Conservation (phyloP, 345 rosid genomes). For the Viola odorata region DNA sequence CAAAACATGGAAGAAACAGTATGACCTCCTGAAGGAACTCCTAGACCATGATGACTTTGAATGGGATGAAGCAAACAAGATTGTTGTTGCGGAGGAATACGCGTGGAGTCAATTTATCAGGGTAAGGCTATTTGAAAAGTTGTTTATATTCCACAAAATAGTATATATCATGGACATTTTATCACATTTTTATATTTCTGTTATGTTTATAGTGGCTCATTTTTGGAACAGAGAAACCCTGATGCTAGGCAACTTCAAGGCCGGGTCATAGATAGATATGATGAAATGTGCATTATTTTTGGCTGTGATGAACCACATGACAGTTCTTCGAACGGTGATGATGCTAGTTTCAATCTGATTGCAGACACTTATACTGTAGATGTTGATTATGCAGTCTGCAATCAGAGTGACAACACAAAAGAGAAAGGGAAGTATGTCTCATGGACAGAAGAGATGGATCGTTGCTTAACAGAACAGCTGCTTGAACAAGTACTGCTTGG, state of each 20-base stretch:
- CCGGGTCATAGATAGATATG: constrained; percentile 9
- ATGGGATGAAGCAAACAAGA: neutral
- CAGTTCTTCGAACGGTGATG: constrained; percentile 5
- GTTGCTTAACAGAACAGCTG: neutral
- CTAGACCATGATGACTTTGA: constrained; percentile 11
- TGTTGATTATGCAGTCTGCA: neutral
- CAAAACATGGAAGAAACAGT: constrained; percentile 19
- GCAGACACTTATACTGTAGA: neutral
- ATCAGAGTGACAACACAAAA: neutral
- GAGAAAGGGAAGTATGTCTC: constrained; percentile 9
- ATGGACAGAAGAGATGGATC: constrained; percentile 4
- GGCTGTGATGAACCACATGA: constrained; percentile 11
- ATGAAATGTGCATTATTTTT: constrained; percentile 10
- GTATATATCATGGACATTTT: neutral
- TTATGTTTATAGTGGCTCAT: too few species aligned
- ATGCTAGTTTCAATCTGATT: constrained; percentile 5
- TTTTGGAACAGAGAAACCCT: neutral
- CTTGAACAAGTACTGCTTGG: constrained; percentile 5
- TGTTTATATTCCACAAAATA: neutral
- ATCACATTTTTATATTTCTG: neutral
- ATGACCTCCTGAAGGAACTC: constrained; percentile 9
- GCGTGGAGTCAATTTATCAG: constrained; percentile 10
- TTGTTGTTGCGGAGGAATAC: constrained; percentile 10
- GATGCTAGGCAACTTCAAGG: constrained; percentile 16
- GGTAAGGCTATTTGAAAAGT: neutral